Conservation (phyloP, 768 basidiomycete species). For the Suillus sp. region DNA sequence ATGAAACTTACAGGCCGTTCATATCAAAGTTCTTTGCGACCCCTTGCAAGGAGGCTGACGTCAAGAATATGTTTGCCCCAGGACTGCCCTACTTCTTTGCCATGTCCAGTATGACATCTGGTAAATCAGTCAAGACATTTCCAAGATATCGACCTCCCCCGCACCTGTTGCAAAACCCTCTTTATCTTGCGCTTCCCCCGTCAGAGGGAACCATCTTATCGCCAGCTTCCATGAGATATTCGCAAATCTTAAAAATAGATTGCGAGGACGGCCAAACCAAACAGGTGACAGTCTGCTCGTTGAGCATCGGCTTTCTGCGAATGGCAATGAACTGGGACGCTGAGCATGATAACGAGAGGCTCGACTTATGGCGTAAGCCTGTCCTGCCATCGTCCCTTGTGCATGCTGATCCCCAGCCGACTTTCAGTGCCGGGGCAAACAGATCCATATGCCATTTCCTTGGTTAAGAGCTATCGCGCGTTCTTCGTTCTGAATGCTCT, state of each 20-base stretch:
- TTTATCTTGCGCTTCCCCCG: background rate
- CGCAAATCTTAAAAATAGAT: background rate
- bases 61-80: conserved; percentile 28
- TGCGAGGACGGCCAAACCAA: background rate
- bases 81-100: conserved; percentile 27
- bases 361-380: background rate
- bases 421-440: conserved; percentile 20
- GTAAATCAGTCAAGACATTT: conserved; percentile 23
- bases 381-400: background rate
- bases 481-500: conserved; percentile 17
- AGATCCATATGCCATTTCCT: conserved; percentile 25
- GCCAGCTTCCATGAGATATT: background rate
- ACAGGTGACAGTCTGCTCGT: background rate
- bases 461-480: conserved; percentile 17
- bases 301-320: background rate
- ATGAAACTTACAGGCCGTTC: conserved; percentile 27
- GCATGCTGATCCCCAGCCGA: background rate
- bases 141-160: conserved; percentile 22
- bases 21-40: conserved; percentile 16
- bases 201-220: background rate
- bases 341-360: background rate
- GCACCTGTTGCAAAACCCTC: background rate
- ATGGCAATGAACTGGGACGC: conserved; percentile 1
- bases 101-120: conserved; percentile 24
- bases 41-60: conserved; percentile 15